Evolutionary conservation across 495 filamentous ascomycete species (phyloP).

Genomic region (Penicillium canariense): DNA sequence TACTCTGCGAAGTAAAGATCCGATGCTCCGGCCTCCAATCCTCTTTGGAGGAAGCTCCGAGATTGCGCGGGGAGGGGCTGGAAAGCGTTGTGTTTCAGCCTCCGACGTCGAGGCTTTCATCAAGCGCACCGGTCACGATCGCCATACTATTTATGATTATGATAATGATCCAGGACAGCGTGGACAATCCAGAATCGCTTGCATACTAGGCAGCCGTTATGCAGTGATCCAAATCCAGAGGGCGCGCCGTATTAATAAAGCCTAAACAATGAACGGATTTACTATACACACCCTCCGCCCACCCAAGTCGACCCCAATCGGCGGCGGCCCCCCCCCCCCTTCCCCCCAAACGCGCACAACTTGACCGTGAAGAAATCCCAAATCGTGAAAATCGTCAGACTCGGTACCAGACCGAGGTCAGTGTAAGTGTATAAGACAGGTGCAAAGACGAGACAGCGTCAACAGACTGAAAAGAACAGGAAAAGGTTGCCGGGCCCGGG

Average conservation of each 20-base stretch:
- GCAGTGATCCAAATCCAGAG: neutral
- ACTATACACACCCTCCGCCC: neutral
- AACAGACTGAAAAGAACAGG: neutral
- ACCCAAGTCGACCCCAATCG: neutral
- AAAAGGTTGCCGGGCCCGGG: neutral
- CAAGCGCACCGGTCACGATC: neutral
- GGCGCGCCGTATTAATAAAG: neutral
- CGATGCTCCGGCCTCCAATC: neutral
- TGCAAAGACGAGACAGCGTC: neutral
- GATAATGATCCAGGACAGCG: too few species aligned
- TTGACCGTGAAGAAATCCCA: neutral
- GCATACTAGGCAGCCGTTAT: too few species aligned
- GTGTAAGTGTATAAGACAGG: neutral
- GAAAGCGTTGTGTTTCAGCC: constrained; percentile 1
- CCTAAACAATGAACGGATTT: neutral
- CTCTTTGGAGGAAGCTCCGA: neutral
- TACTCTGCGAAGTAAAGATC: too few species aligned
- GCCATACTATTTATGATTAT: too few species aligned
- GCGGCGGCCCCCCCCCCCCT: neutral
- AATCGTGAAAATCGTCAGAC: constrained; percentile 24
- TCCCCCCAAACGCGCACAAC: neutral
- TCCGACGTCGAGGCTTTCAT: neutral
- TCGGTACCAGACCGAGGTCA: constrained; percentile 23
- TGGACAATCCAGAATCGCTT: too few species aligned
- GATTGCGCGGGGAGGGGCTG: neutral